A percentile compares a stretch with the other conserved stretches of the same genome.
Evolutionary conservation across 1,284 basidiomycete species (phyloP).

Genomic region (Trichosporon faecale): DNA sequence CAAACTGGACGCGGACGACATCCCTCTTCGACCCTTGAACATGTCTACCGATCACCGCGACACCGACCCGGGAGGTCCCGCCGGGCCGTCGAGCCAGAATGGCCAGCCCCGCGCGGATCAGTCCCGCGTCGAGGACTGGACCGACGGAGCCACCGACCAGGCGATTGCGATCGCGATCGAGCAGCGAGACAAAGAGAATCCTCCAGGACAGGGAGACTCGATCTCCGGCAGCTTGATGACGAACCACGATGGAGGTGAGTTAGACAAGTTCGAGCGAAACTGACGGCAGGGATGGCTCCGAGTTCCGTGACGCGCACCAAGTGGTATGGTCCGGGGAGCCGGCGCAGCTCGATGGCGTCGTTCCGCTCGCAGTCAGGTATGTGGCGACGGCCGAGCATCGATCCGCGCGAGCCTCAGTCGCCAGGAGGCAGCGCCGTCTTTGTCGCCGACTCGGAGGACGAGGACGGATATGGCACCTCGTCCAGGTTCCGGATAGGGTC

Average conservation of each 20-base stretch:
- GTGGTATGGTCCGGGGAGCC: constrained; percentile 35
- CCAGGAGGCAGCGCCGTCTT: constrained; percentile 41
- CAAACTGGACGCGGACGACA: constrained; percentile 9
- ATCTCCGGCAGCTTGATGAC: constrained; percentile 23
- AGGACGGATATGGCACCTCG: constrained; percentile 27
- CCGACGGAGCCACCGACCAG: constrained; percentile 28
- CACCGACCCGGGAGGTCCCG: background rate
- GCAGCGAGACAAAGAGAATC: constrained; percentile 28
- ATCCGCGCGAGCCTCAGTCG: constrained; percentile 27
- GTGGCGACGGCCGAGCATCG: constrained; percentile 28
- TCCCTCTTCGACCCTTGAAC: constrained; percentile 3
- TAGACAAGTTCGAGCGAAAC: too few species aligned
- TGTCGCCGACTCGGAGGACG: constrained; percentile 44
- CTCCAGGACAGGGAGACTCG: constrained; percentile 25
- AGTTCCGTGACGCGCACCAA: constrained; percentile 41
- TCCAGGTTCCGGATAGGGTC: constrained; percentile 17
- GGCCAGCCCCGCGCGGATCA: background rate
- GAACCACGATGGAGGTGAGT: constrained; percentile 24
- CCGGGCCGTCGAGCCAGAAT: background rate
- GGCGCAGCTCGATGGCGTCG: constrained; percentile 32
- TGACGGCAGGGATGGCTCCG: constrained; percentile 35
- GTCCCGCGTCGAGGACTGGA: constrained; percentile 22
- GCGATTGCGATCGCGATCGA: constrained; percentile 26
- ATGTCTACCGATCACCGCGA: background rate
- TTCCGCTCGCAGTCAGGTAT: constrained; percentile 28